Base-by-base conservation (phyloP, 352 stramenopile genomes). In the Phytopythium mirpurense region DNA sequence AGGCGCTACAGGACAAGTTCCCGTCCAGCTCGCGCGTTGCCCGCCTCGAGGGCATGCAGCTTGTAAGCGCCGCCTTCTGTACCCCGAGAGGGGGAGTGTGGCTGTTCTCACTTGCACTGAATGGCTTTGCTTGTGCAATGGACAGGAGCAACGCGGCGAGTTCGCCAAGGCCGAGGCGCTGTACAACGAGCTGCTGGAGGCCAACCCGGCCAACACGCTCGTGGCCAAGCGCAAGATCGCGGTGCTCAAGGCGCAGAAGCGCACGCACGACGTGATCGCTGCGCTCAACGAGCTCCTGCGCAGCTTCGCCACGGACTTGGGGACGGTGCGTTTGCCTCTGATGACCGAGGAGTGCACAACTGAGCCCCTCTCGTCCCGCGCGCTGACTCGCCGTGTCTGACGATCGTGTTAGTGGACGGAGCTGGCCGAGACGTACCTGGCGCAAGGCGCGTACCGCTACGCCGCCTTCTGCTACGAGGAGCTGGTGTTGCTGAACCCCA, bases 381-480 rank as follows among this genome's bases (percentile, higher is more conserved):
- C 9, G 29, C 5, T 32, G 9, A 9, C 29, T 9, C 29, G 29
- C 29, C 9, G 5, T 32, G 29, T 32, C 29, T 32, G 5, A 32
- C 29, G 5, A 32, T 32, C 29, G 9, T 9, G 32, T 10, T 34
- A 86, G 74, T 90, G 79, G 79, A 63, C 69, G 15, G 79, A 87
- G 32, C 56, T 90, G 38, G 74, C 63, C 0, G 79, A 88, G 55
- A 70, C 67, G 48, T 83, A 90, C 51, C 48, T 85, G 38, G 63
- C 64, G 16, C 61, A 77, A 21, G 74, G 70, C 27, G 61, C 72
- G 41, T 88, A 82, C 54, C 62, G 62, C 38, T 83, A 86, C 61
- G 76, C 63, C 9, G 68, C 73, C 10, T 90, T 87, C 51, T 90
- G 79, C 62, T 90, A 84, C 55, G 79, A 90, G 38, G 79, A 90